Base-by-base conservation (phyloP, 495 filamentous ascomycete genomes). In the Xylaria intraflava region DNA sequence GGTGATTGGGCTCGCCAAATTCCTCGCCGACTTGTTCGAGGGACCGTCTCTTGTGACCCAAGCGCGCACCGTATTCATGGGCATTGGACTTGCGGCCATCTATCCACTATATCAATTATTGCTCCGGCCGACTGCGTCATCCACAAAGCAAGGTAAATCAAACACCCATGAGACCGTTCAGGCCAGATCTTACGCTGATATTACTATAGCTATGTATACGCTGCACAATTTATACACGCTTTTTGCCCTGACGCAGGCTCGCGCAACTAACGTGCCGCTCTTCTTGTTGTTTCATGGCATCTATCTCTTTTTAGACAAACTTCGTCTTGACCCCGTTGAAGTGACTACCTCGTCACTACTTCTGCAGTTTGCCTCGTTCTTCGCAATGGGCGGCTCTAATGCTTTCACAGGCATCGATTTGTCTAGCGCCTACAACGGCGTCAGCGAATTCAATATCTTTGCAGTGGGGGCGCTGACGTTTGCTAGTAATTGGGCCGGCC, bases 331-430 rank as follows among this genome's bases (percentile, higher is more conserved):
- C 8, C 66, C 68, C 2, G 62, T 75, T 29, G 83, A 89, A 56
- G 64, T 85, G 8, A 83, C 78, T 1, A 74, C 82, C 22, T 83
- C 85, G 0, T 81, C 76, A 10, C 62, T 89, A 5, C 76, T 91
- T 14, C 74, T 86, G 55, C 88, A 89, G 60, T 84, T 84, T 69
- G 69, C 80, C 46, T 80, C 85, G 39, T 97, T 95, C 75, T 99
- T 97, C 62, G 85, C 88, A n/a, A 80, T 87, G 59, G 94, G 90
- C 24, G 89, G 89, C 53, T 86, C 87, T 20, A 99, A 99, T 64
- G 85, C 91, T 19, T 92, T 99, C 45, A 93, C 90, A 19, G 89
- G 85, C 12, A 82, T 95, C 46, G 89, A 94, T 57, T 74, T 95
- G 10, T 88, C 85, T 0, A 88, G 78, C 61, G 88, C 86, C 12